Conservation (phyloP, 1,284 basidiomycete genomes). For the Malassezia psittaci region DNA sequence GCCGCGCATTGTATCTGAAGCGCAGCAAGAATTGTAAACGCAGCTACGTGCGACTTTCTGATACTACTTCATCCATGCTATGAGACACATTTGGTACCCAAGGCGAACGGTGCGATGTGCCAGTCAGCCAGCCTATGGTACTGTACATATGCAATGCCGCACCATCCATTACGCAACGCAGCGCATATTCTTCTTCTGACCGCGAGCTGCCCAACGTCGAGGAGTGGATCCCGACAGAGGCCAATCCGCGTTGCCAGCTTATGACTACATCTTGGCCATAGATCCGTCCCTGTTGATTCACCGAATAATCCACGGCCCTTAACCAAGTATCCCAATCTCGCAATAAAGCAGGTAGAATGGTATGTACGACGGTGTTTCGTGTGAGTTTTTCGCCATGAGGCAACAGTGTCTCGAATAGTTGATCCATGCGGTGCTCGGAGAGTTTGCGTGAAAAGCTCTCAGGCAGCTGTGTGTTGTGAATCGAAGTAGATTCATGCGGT, state of each 20-base stretch:
- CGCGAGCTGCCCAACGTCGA: not conserved
- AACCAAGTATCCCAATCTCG: conserved; percentile 36
- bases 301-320: conserved; percentile 24
- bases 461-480: not conserved
- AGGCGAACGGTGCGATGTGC: conserved; percentile 1
- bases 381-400: not conserved
- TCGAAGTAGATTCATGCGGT: conserved; percentile 9
- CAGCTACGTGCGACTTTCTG: too few species aligned
- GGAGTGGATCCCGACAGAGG: conserved; percentile 7
- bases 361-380: conserved; percentile 32
- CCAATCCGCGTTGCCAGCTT: conserved; percentile 28
- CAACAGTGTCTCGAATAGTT: not conserved
- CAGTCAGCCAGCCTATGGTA: conserved; percentile 13
- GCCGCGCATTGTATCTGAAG: not conserved
- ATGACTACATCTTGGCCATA: conserved; percentile 36
- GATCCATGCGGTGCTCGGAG: not conserved
- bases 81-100: not conserved
- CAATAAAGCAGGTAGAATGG: conserved; percentile 31
- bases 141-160: conserved; percentile 6
- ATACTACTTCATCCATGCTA: conserved; percentile 9
- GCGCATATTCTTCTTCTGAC: not conserved
- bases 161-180: conserved; percentile 11
- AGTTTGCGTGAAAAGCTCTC: too few species aligned
- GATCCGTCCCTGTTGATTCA: conserved; percentile 41
- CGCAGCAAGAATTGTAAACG: too few species aligned